Base-by-base conservation (phyloP, 306 rosid genomes). In the Malus orientalis region DNA sequence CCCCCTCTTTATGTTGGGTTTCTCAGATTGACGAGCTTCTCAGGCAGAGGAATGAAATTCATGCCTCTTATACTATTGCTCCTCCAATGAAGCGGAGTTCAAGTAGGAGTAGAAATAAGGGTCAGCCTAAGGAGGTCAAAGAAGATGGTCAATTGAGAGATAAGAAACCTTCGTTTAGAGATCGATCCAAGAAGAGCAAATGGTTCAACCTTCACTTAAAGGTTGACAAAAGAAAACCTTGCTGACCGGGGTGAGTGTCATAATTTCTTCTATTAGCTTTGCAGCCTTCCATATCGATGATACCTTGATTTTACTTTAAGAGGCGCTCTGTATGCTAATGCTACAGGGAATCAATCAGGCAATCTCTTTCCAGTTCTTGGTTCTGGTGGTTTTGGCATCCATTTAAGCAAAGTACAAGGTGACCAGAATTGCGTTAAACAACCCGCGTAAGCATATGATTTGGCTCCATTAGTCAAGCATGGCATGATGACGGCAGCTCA, bases 201-300 rank as follows among this genome's bases (percentile, higher is more conserved):
- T 96, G 99, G 99, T 96, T 76, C 83, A 93, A 92, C 82, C 86
- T 93, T 74, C 98, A 86, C 79, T 77, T 93, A 75, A 88, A 88
- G 87, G 98, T 93, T 67, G 99, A 91, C 71, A 93, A 96, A 89
- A 88, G 97, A 85, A 92, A 96, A 86, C 84, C 97, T 70, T 96
- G 99, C 85, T 92, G 74, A 91, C 40, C 33, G 14, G 33, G 86
- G 91, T 87, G 82, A 80, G 86, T 75, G 63, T 74, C 65, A 68
- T 69, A 73, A 42, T 74, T 36, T 22, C 49, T 51, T 69, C n/a
- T 72, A 23, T 75, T 78, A 70, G 67, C 53, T 29, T 51, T 67
- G 30, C 69, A 73, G 58, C 74, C 36, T 59, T 53, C 8, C 80
- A 60, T 75, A 36, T 77, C 70, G 63, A 49, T 36, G 3, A 4